These are phyloP conservation scores for Pythium biforme DNA, from an alignment of 352 stramenopile genomes.

Conservation along the genomic window DNA sequence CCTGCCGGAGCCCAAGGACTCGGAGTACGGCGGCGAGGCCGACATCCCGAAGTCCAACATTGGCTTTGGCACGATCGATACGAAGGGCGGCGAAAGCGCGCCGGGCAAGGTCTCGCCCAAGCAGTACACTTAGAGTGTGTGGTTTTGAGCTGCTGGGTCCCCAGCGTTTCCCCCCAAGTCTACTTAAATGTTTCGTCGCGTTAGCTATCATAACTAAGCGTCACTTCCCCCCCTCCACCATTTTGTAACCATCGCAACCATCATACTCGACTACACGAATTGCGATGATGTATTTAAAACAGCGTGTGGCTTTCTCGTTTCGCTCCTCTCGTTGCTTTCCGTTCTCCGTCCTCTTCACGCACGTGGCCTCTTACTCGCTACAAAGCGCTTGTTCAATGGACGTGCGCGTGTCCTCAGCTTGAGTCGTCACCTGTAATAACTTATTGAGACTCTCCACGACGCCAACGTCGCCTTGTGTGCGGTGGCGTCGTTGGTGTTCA, in stretches of 20 bases:
- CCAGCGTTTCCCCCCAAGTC: background rate
- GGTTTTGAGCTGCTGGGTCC: background rate
- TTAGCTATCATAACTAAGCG: constrained; percentile 6
- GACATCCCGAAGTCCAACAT: constrained; percentile 32
- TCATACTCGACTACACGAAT: constrained; percentile 1
- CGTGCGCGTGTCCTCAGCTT: too few relatives aligned
- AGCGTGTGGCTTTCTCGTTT: background rate
- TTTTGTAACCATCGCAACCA: constrained; percentile 13
- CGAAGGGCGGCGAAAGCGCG: constrained; percentile 10
- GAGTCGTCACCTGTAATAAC: too few relatives aligned
- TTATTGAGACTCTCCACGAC: background rate
- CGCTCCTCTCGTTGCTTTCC: background rate
- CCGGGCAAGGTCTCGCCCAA: constrained; percentile 16
- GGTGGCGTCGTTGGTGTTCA: background rate
- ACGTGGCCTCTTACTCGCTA: background rate
- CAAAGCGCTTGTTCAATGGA: too few relatives aligned
- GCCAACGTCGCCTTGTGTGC: background rate
- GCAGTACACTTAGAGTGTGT: constrained; percentile 12
- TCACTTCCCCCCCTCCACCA: background rate
- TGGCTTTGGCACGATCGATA: constrained; percentile 32
- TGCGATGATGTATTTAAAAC: constrained; percentile 17
- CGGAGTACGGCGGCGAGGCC: constrained; percentile 25
- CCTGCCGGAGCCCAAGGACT: constrained; percentile 12
- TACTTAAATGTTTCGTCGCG: background rate
- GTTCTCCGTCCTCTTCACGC: too few relatives aligned